Base-by-base conservation (phyloP, 768 basidiomycete species). In the Tubosaeta brunneosetosa region DNA sequence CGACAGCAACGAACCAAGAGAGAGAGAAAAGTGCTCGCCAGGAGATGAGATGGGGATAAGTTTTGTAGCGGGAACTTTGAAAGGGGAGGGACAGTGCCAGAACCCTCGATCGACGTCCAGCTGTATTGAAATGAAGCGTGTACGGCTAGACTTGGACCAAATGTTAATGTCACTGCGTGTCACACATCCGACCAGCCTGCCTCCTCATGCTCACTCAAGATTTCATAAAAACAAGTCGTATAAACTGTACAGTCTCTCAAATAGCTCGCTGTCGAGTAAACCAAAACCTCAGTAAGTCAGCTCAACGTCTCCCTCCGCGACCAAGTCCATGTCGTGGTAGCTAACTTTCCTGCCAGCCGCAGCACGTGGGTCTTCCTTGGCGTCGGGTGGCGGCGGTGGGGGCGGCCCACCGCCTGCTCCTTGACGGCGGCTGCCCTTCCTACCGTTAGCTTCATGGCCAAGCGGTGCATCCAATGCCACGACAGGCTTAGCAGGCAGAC, bases 301-400 rank as follows among this genome's bases (percentile, higher is more conserved):
- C 65, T 84, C 83, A 62, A 82, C 80, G 68, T 82, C 85, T 36
- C 80, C 86, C 77, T 89, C 89, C 27, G 91, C 89, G 59, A 92
- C 90, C 67, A 88, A 74, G 74, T 97, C 94, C 85, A 97, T 90
- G 71, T 97, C 94, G 66, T 92, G 86, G 66, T 97, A 97, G 72
- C 90, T 93, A 50, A 97, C 84, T 69, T 90, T 83, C 71, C 85
- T 88, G 42, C 91, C 91, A 32, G 85, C 88, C 31, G 88, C 86
- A 27, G 94, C 91, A 37, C 94, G 78, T 40, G 94, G 94, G 68
- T 97, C 94, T 69, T 93, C 90, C 71, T 90, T 91, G 29, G 85
- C 89, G 70, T 93, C 88, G 50, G 89, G 84, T 12, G 91, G 91
- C 14, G 91, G 89, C 4, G 89, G 86, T 1, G 88, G 88, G 6